Evolutionary conservation across 164 flowering plant genomes (phyloP).

Genomic region (Annona squamosa): DNA sequence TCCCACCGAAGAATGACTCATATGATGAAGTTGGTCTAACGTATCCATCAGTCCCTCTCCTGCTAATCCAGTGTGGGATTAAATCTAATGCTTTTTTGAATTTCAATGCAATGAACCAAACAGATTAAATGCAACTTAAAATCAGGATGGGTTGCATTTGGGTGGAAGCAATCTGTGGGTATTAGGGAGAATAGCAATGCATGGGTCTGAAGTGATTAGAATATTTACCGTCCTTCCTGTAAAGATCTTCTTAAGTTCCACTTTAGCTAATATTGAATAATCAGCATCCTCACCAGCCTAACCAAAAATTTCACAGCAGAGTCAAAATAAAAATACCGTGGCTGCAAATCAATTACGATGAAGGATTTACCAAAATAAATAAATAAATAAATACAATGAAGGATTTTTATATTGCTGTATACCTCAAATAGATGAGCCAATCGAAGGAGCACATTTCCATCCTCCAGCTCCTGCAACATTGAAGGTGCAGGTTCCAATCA

Average conservation of each 20-base stretch:
- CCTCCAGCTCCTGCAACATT: slow-evolving; percentile 59
- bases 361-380: not conserved
- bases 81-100: too few species aligned
- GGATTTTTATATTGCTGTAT: not conserved
- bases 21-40: too few species aligned
- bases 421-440: slow-evolving; percentile 87
- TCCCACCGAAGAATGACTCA: too few species aligned
- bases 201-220: not conserved
- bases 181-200: not conserved
- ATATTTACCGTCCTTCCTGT: slow-evolving; percentile 37
- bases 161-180: not conserved
- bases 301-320: slow-evolving; percentile 1
- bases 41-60: too few species aligned
- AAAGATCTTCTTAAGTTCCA: slow-evolving; percentile 75
- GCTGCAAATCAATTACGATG: not conserved
- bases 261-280: slow-evolving; percentile 47
- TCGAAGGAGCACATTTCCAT: slow-evolving; percentile 60
- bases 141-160: not conserved
- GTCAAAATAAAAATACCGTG: slow-evolving; percentile 2
- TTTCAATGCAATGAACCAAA: too few species aligned
- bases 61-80: too few species aligned
- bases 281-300: slow-evolving; percentile 67
- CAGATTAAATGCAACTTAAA: too few species aligned
- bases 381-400: not conserved
- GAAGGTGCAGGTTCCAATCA: not conserved